A percentile compares a stretch with the other conserved stretches of the same genome.
Conservation (phyloP, 73 alveolate species). For the Diophrys appendiculata region DNA sequence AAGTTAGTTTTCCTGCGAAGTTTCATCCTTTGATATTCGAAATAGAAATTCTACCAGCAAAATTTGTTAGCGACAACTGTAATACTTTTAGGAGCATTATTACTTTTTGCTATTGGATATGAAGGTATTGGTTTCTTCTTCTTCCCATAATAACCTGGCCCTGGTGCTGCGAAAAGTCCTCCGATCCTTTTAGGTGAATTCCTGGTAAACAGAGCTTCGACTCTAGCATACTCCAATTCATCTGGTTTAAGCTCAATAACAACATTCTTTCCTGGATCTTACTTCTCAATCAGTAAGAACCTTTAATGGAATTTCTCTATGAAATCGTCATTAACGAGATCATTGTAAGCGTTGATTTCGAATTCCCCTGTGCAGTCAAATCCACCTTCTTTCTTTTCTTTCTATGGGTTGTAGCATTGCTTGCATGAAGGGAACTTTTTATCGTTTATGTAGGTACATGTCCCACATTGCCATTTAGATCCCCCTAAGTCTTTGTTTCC, state of each 20-base stretch:
- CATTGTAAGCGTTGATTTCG: not conserved
- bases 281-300: not conserved
- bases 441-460: not conserved
- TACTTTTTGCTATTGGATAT: no score
- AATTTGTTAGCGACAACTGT: not conserved
- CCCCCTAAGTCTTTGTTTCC: no score
- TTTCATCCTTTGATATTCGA: not conserved
- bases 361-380: not conserved
- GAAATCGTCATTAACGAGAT: not conserved
- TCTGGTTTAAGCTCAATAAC: not conserved
- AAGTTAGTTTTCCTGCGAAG: no score
- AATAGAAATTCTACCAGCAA: constrained; percentile 17
- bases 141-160: not conserved
- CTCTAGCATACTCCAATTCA: not conserved
- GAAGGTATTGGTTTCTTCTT: constrained; percentile 2
- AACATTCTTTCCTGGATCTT: not conserved
- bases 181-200: not conserved
- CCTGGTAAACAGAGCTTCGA: not conserved
- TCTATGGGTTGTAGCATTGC: not conserved
- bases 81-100: not conserved
- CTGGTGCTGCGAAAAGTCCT: not conserved
- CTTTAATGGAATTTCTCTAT: not conserved
- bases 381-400: not conserved
- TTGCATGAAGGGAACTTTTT: not conserved
- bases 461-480: not conserved